Percentiles rank a stretch among this genome's conserved stretches.
Conservation (phyloP, 352 stramenopile genomes). For the Phytophthora melonis region DNA sequence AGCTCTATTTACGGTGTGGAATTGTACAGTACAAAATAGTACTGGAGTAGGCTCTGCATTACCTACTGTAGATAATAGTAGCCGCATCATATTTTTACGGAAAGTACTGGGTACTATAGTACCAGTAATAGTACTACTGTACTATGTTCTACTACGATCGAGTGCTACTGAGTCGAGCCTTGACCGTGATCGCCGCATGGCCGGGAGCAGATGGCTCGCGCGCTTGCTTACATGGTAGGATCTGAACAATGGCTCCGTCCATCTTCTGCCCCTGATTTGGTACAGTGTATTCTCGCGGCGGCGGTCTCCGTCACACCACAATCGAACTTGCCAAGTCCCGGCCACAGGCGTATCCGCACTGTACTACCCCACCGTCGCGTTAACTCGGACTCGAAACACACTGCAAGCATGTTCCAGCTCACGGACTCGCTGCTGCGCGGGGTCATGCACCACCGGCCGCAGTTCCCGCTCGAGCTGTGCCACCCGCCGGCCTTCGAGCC, state of each 20-base stretch:
- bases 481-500: constrained; percentile 35
- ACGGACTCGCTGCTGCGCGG: constrained; percentile 32
- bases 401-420: constrained; percentile 37
- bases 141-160: too few species aligned
- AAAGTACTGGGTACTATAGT: too few species aligned
- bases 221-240: constrained; percentile 14
- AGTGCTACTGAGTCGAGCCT: constrained; percentile 12
- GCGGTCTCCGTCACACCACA: constrained; percentile 22
- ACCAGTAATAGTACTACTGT: too few species aligned
- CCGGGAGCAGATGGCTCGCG: neutral
- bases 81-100: too few species aligned
- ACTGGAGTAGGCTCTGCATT: too few species aligned
- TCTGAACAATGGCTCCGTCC: constrained; percentile 32
- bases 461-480: constrained; percentile 38
- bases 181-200: constrained; percentile 30
- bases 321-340: constrained; percentile 36
- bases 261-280: constrained; percentile 30
- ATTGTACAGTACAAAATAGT: too few species aligned
- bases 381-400: neutral
- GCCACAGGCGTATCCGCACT: constrained; percentile 37
- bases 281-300: constrained; percentile 21
- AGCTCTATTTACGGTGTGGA: too few species aligned
- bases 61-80: too few species aligned
- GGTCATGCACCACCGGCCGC: constrained; percentile 35
- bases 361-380: constrained; percentile 8